Evolutionary conservation across 257 asterid species (phyloP), one percentile per base, ranked within the genome.

Genomic region (Rauvolfia tetraphylla): DNA sequence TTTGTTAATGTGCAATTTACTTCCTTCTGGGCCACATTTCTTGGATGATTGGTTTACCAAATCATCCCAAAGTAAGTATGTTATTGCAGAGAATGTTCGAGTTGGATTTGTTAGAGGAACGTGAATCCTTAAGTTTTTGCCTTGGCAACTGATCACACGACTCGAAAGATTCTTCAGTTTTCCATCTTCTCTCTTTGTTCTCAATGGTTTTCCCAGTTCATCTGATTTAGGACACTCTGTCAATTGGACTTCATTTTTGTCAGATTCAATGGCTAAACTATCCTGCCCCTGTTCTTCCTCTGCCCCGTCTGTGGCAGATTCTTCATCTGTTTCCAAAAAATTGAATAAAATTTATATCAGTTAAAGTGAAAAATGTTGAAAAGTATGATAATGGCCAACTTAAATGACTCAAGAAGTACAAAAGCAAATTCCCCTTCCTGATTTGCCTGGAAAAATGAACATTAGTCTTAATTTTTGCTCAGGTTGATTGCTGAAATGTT

Each of bases 31-130:
- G 1, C 88, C 91, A 84, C 87, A 80, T 90, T 92, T 94, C 82
- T 80, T 89, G 83, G 97, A 89, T 39, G 96, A 81, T 51, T 87
- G 93, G 73, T 85, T 92, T 34, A 79, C 78, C 81, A 89, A 81
- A 84, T 94, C 98, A 83, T 92, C 97, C 93, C 97, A 85, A 17
- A 94, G 90, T 72, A 94, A 75, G 61, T 92, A 92, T 15, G 93
- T 84, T 44, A 89, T 84, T 6, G 97, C 93, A 58, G 98, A 92
- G 51, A 92, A 92, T 36, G 96, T 85, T 23, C 93, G 85, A 0
- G 90, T 87, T 66, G 96, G 97, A 84, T 89, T 94, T 23, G 97
- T 90, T 33, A 92, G 63, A 12, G 98, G 98, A 79, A 94, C 85
- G 87, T 89, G 92, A 38, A 92, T 83, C 78, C 89, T 85, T 23